Conservation (phyloP, 805 yeast genomes). For the Candida argentea region DNA sequence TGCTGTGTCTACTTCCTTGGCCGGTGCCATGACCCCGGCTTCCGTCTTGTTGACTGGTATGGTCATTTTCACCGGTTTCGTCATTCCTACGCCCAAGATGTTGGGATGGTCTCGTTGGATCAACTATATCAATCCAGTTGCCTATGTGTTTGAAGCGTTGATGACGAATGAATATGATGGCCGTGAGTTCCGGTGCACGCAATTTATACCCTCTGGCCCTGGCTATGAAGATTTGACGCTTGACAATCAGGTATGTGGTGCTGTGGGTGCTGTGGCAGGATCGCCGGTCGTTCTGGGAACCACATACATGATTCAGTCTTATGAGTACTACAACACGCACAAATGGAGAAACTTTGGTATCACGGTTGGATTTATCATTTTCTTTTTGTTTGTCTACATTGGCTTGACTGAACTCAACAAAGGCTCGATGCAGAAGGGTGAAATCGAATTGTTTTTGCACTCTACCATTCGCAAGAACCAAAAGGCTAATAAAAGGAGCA, state of each 20-base stretch:
- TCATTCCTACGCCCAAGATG: slow-evolving; percentile 32
- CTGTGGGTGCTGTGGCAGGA: slow-evolving; percentile 16
- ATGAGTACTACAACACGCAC: slow-evolving; percentile 34
- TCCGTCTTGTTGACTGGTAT: slow-evolving; percentile 38
- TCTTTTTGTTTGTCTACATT: slow-evolving; percentile 47
- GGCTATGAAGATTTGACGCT: slow-evolving; percentile 24
- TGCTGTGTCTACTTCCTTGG: slow-evolving; percentile 29
- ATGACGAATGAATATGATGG: slow-evolving; percentile 49
- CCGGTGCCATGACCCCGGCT: slow-evolving; percentile 37
- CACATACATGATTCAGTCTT: slow-evolving; percentile 28
- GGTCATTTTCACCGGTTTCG: slow-evolving; percentile 45
- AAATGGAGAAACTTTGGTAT: slow-evolving; percentile 64
- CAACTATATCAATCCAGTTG: slow-evolving; percentile 32
- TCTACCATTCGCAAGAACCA: slow-evolving; percentile 37
- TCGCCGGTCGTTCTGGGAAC: slow-evolving; percentile 13
- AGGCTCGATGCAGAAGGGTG: slow-evolving; percentile 65
- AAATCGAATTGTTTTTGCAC: slow-evolving; percentile 49
- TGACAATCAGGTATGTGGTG: slow-evolving; percentile 22
- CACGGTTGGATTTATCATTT: slow-evolving; percentile 40
- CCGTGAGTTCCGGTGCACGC: slow-evolving; percentile 34
- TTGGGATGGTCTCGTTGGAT: slow-evolving; percentile 53
- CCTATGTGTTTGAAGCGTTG: slow-evolving; percentile 39
- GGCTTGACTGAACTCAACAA: slow-evolving; percentile 45
- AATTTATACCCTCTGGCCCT: slow-evolving; percentile 37
- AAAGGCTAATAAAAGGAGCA: slow-evolving; percentile 23